These are phyloP conservation scores for Tricholoma saponaceum DNA, from an alignment of 768 basidiomycete genomes.

Conservation along the genomic window DNA sequence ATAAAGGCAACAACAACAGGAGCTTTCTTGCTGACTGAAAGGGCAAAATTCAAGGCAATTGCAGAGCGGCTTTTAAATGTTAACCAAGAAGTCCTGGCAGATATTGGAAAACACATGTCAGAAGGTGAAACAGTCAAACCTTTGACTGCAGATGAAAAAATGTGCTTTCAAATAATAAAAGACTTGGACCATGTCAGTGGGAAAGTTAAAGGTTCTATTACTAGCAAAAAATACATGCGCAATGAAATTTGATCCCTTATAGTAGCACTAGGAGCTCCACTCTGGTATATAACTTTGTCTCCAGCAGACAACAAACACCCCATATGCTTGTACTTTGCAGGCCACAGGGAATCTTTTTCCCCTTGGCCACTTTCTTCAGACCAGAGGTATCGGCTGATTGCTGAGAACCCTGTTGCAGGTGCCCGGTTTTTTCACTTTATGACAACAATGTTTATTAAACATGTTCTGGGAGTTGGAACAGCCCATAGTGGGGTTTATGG, in stretches of 20 bases:
- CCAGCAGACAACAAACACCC: constrained; percentile 27
- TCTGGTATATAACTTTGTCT: constrained; percentile 31
- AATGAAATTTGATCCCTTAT: constrained; percentile 29
- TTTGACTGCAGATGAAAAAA: background rate
- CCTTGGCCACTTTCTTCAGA: constrained; percentile 1
- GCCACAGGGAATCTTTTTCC: constrained; percentile 5
- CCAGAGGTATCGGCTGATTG: constrained; percentile 2
- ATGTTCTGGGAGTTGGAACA: constrained; percentile 17
- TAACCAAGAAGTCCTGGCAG: no score
- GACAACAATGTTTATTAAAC: constrained; percentile 19
- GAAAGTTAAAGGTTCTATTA: constrained; percentile 22
- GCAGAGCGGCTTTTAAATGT: no score
- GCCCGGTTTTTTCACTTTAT: constrained; percentile 30
- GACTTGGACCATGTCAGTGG: constrained; percentile 32
- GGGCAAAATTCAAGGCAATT: no score
- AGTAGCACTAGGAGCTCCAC: constrained; percentile 19
- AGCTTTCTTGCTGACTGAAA: no score
- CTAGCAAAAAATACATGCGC: constrained; percentile 22
- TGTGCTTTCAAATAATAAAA: constrained; percentile 28
- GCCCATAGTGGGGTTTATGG: constrained; percentile 21
- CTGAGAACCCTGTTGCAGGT: constrained; percentile 22
- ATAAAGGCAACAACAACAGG: no score
- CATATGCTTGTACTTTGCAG: constrained; percentile 29
- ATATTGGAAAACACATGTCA: no score
- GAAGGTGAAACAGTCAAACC: background rate